Base-by-base conservation (phyloP, 2,329 filamentous ascomycete species). In the Arthroderma sp. region DNA sequence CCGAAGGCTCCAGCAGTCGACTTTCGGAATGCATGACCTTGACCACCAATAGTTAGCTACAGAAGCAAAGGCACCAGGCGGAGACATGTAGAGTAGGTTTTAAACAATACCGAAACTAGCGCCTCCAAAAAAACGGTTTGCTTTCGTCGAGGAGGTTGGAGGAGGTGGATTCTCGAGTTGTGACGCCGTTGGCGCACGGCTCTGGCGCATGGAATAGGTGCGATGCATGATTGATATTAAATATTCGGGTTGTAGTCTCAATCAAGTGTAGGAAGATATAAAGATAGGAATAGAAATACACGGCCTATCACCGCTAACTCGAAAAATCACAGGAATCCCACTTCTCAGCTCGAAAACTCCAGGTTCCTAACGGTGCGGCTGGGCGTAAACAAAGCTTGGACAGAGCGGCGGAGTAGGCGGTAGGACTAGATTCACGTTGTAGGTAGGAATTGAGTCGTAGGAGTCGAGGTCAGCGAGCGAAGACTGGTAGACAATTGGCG, bases 161-260 rank as follows among this genome's bases (percentile, higher is more conserved):
- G 91, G 91, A 50, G 88, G 91, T 41, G 91, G 91, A 68, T 87
- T 96, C 78, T 96, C 75, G 50, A 84, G 73, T 64, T 86, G 80
- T 61, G 87, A 93, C 61, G 91, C 91, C 54, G 91, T 98, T 40
- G 91, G 91, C 68, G 86, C 86, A 75, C 91, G 82, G 68, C 85
- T 83, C 70, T 93, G 84, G 82, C 91, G 88, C 91, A 95, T 94
- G 59, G 87, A 94, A 68, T 96, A 98, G 54, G 91, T 95, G 66
- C 89, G 87, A 78, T 98, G 91, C 89, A 98, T 98, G 51, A 51
- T 60, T 58, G 42, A 49, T 42, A 22, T 27, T 31, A 28, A n/a
- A 33, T 15, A 22, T 3, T 3, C 15, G 15, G 15, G 15, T 22
- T 22, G 15, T 22, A 22, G 15, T 22, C 15, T 22, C 15, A 22